These are phyloP conservation scores for Rhodotorula sp. DNA, from an alignment of 1,284 basidiomycete genomes.

Conservation along the genomic window DNA sequence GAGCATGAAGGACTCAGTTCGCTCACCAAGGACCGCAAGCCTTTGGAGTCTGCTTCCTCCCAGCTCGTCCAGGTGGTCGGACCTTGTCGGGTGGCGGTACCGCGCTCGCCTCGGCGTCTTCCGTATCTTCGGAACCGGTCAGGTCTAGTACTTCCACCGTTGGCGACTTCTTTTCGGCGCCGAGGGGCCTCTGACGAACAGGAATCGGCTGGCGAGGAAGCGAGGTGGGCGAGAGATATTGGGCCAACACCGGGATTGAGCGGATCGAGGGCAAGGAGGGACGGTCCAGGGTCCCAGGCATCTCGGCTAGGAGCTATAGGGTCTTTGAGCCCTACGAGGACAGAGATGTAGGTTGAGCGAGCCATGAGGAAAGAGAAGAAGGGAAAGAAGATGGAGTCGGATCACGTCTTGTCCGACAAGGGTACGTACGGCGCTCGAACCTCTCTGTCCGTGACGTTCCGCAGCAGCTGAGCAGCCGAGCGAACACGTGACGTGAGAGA, in stretches of 20 bases:
- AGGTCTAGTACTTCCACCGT: background rate
- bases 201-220: background rate
- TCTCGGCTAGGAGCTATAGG: background rate
- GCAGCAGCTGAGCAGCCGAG: background rate
- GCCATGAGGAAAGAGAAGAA: slow-evolving; percentile 10
- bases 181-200: background rate
- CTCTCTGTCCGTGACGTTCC: background rate
- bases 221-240: background rate
- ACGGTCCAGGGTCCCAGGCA: background rate
- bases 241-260: slow-evolving; percentile 9
- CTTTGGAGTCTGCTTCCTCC: slow-evolving; percentile 1
- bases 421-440: background rate
- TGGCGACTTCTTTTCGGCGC: background rate
- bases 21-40: slow-evolving; percentile 23
- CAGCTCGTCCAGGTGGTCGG: background rate
- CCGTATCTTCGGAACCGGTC: background rate
- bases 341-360: background rate
- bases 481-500: background rate
- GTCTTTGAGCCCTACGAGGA: background rate
- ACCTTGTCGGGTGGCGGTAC: background rate
- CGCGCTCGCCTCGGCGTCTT: background rate
- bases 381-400: background rate
- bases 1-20: background rate
- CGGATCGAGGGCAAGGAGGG: slow-evolving; percentile 12
- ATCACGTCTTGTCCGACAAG: background rate